A percentile compares a stretch with the other conserved stretches of the same genome.
phyloP scores from a whole-genome alignment of 345 rosid species.

The Gossypium mustelinum region DNA sequence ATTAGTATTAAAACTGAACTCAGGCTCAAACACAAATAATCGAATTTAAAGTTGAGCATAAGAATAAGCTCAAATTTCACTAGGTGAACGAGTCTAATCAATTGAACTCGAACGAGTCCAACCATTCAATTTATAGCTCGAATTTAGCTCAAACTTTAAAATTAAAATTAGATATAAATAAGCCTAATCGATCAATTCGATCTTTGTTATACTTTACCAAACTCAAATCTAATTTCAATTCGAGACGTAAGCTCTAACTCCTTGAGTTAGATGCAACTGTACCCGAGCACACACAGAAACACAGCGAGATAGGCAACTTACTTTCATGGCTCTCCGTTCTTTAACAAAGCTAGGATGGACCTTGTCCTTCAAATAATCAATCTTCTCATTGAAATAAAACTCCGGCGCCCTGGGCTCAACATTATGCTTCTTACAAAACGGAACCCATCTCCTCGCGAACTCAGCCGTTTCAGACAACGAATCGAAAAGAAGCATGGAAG shows the following conservation, averaged over 20 bases:
- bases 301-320: constrained; percentile 26
- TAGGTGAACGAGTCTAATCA: not conserved
- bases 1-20: not conserved
- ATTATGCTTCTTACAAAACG: constrained; percentile 77
- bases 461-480: constrained; percentile 83
- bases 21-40: not conserved
- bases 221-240: not conserved
- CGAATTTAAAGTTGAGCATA: not conserved
- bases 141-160: not conserved
- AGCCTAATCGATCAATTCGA: not conserved
- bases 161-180: not conserved
- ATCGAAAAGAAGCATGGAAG: constrained; percentile 92
- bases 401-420: constrained; percentile 94
- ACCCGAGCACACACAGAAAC: not conserved
- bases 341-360: constrained; percentile 91
- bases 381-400: constrained; percentile 84
- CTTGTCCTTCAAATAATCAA: constrained; percentile 92
- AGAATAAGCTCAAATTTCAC: not conserved
- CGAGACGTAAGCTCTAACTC: not conserved
- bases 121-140: not conserved
- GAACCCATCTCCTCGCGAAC: constrained; percentile 97
- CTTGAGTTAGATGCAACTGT: not conserved
- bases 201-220: not conserved
- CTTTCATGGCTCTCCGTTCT: constrained; percentile 98
- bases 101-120: not conserved